phyloP scores from a whole-genome alignment of 1,139 yeast genomes.

The Pichia sp. region DNA sequence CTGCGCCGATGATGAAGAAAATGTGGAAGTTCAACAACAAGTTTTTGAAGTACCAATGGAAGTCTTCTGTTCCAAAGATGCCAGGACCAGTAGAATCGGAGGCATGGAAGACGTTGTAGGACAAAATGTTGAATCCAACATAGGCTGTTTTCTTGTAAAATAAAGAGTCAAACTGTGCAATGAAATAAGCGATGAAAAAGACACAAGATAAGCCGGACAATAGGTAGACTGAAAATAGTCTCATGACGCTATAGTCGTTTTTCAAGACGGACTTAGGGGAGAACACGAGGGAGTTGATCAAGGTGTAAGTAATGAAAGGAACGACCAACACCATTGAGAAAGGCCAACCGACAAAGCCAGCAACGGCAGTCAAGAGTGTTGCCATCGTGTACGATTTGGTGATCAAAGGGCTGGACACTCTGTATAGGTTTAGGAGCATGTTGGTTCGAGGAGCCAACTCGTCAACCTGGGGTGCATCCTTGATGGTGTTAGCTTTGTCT shows the following conservation, averaged over 20 bases:
- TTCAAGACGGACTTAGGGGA: constrained; percentile 18
- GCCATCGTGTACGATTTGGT: constrained; percentile 36
- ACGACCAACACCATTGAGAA: constrained; percentile 64
- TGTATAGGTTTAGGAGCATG: constrained; percentile 16
- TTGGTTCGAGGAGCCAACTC: constrained; percentile 23
- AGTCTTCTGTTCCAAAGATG: constrained; percentile 87
- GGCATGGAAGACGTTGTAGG: constrained; percentile 76
- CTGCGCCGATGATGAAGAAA: constrained; percentile 43
- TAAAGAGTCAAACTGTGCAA: constrained; percentile 55
- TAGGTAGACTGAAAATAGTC: constrained; percentile 15
- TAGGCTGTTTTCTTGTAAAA: constrained; percentile 59
- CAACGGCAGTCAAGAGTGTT: constrained; percentile 52
- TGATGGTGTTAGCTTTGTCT: constrained; percentile 3
- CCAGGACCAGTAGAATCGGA: constrained; percentile 75
- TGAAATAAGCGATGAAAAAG: constrained; percentile 33
- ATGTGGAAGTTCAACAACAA: constrained; percentile 69
- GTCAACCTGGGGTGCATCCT: constrained; percentile 15
- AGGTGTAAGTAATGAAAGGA: constrained; percentile 49
- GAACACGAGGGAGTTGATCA: constrained; percentile 7
- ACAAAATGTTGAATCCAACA: constrained; percentile 78
- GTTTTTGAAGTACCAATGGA: constrained; percentile 66
- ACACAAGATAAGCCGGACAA: constrained; percentile 33
- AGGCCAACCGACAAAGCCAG: constrained; percentile 91
- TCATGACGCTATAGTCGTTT: constrained; percentile 15
- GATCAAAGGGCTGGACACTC: constrained; percentile 17